Base-by-base conservation (phyloP, 2,329 filamentous ascomycete species). In the Cryphonectria carpinicola region DNA sequence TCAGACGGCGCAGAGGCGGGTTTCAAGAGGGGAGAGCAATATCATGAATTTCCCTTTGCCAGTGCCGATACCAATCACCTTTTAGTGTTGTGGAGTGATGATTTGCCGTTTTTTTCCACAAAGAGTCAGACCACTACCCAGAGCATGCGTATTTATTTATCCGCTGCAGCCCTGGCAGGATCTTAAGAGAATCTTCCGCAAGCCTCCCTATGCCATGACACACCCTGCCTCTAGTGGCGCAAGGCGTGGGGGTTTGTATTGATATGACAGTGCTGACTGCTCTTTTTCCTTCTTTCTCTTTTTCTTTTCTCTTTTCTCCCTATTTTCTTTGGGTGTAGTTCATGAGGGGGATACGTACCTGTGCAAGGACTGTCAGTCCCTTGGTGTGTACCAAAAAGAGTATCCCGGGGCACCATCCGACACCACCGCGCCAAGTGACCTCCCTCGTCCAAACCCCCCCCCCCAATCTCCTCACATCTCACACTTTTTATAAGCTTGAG, bases 11-110 rank as follows among this genome's bases (percentile, higher is more conserved):
- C 39, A 4, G 19, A 17, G n/a, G 32, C 25, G 22, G 14, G 10
- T 19, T 32, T 32, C 22, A 52, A n/a, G 46, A 14, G 17, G 43
- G 58, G 22, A 25, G 63, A 64, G 56, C 64, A 66, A 69, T 69
- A 60, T 43, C 67, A 69, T 61, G 37, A 56, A 66, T 37, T 37
- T 22, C 19, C 19, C n/a, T 46, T 43, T 13, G 13, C 13, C 41
- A 43, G 41, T 4, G 43, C 43, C 17, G 19, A 22, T 17, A 46
- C 17, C 17, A 10, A 46, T 46, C 43, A 46, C 43, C 6, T 17
- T 17, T 46, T 7, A 17, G 17, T 46, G 19, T 17, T 22, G 17
- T 46, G 43, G 43, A 46, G 43, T 46, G 17, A 22, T 17, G 7
- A 22, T 19, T 22, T 46, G 43, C 43, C 43, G 17, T 17, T 22